Evolutionary conservation across 2,329 filamentous ascomycete species (phyloP), one percentile per base, ranked within the genome.

Genomic region (Colletotrichum incanum): DNA sequence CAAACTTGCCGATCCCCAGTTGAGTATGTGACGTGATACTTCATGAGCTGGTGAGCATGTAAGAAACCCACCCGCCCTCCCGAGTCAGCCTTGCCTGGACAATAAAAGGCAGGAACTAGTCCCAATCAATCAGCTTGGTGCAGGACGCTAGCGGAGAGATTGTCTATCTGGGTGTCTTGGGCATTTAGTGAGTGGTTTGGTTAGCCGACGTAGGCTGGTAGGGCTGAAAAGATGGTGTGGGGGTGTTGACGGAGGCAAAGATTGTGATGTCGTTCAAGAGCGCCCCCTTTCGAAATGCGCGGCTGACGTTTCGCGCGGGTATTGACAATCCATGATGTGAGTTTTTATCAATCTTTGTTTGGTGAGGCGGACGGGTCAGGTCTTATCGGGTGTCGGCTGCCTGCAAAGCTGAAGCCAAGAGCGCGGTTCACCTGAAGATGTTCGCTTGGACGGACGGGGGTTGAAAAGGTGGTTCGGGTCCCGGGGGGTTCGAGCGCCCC

Each of bases 21-120:
- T 16, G 60, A 14, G 5, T 43, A 9, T 6, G 39, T 39, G 62
- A 67, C 63, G 28, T 55, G 63, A 60, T 28, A 47, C 39, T 39
- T 56, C 34, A 11, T 39, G 28, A 56, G 28, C 9, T 49, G 16
- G 62, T 47, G 50, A 28, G 16, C 41, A 41, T 67, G 18, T 34
- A 20, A 6, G 14, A 69, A 14, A 43, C 28, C 4, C 47, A 43
- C 28, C 4, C 47, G 5, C 31, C 31, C 18, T 31, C 49, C 69
- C 41, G 20, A 65, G 52, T 71, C 66, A 70, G 70, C 70, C 70
- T 71, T 49, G 70, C 66, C 70, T 71, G 67, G 70, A 49, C 70
- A 71, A 71, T 66, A 71, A 26, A 65, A n/a, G 47, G 52, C 47
- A 52, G 45, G 37, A 26, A 37, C 69, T 72, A 72, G 50, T 64